Base-by-base conservation (phyloP, 257 asterid species). In the Scutellaria baicalensis region DNA sequence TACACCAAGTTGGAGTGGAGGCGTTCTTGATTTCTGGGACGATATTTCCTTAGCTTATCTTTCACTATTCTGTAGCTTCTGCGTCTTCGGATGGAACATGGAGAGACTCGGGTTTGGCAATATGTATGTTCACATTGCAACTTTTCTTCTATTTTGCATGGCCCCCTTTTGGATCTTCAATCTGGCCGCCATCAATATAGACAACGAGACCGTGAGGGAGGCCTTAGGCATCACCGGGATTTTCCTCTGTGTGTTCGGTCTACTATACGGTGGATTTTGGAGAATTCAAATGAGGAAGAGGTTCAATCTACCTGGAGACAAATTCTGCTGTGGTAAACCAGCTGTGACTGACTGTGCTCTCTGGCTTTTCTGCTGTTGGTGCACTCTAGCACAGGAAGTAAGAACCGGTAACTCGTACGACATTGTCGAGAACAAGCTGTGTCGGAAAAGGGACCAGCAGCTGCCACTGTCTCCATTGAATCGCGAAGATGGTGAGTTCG, bases 31-130 rank as follows among this genome's bases (percentile, higher is more conserved):
- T 74, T 73, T 92, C 47, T 92, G 98, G 98, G 87, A 92, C 10
- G 98, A 92, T 55, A 86, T 92, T 68, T 92, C 98, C 3, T 67
- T 84, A 54, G 96, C 98, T 39, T 92, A 88, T 74, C 92, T 92
- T 59, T 92, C 96, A 5, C 42, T 92, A 47, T 92, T 88, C 82
- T 92, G 98, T 56, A 81, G 85, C 70, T 89, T 92, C 75, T 89
- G 98, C 59, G 96, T 92, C n/a, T 92, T 92, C 14, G 98, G 96
- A 33, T 85, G 98, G 98, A 92, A 92, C 50, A 92, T 89, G 98
- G 98, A 90, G 84, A 86, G 97, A 31, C 88, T 89, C 9, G 98
- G 96, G 49, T 84, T 92, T 47, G 98, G 98, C 51, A 92, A 92
- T 59, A 92, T 89, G 98, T 92, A 92, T 39, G 98, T 92, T 16